A percentile compares a stretch with the other conserved stretches of the same genome.
These are phyloP conservation scores for Cyberlindnera xishuangbannaensis DNA, from an alignment of 805 yeast species.

Conservation along the genomic window DNA sequence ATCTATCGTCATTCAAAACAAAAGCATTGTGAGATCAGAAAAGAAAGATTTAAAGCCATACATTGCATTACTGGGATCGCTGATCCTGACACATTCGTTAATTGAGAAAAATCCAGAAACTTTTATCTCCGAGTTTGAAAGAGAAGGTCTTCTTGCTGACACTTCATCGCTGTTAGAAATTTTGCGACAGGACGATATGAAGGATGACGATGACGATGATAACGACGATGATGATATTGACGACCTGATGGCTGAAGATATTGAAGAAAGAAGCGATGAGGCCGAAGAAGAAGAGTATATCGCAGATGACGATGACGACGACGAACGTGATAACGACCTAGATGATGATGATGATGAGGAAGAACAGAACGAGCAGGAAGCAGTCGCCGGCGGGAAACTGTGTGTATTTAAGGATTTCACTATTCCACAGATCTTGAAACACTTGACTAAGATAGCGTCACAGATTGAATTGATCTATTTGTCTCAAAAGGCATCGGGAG, in stretches of 20 bases:
- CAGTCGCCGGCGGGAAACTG: not conserved
- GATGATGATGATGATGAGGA: slow-evolving; percentile 23
- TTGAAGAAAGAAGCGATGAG: slow-evolving; percentile 17
- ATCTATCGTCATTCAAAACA: slow-evolving; percentile 55
- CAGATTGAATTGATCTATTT: slow-evolving; percentile 28
- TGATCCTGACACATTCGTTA: slow-evolving; percentile 42
- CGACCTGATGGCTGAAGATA: slow-evolving; percentile 4
- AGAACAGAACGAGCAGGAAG: slow-evolving; percentile 12
- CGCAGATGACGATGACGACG: slow-evolving; percentile 1
- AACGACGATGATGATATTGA: slow-evolving; percentile 6
- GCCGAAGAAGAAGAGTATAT: slow-evolving; percentile 8
- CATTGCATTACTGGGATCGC: slow-evolving; percentile 43
- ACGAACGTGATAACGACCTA: slow-evolving; percentile 11
- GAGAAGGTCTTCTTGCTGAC: slow-evolving; percentile 69
- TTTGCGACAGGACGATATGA: slow-evolving; percentile 17
- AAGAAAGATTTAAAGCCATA: slow-evolving; percentile 23
- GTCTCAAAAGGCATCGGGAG: slow-evolving; percentile 21
- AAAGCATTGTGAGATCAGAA: slow-evolving; percentile 24
- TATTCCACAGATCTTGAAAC: slow-evolving; percentile 5
- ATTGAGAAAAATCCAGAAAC: slow-evolving; percentile 37
- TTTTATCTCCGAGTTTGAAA: slow-evolving; percentile 46
- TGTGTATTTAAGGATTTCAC: slow-evolving; percentile 7
- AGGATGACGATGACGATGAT: slow-evolving; percentile 26
- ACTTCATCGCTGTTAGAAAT: slow-evolving; percentile 30
- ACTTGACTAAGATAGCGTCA: slow-evolving; percentile 14